Percentiles rank a stretch among this genome's conserved stretches.
Evolutionary conservation across 2,329 filamentous ascomycete genomes (phyloP).

Genomic region (Fusarium musae): DNA sequence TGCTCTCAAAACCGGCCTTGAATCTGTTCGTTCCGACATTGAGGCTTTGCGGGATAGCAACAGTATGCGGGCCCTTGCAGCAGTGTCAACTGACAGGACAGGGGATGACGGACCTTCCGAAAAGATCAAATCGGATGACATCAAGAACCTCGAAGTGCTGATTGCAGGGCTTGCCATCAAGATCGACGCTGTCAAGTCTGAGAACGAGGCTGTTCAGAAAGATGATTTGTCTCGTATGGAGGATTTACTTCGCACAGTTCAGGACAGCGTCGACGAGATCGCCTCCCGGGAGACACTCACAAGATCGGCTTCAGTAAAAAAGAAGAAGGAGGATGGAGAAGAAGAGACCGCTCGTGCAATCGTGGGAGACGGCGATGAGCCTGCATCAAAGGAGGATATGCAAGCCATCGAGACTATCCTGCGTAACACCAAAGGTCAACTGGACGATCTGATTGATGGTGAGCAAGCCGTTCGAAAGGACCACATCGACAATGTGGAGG

Average conservation of each 20-base stretch:
- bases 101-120: conserved; percentile 55
- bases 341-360: conserved; percentile 9
- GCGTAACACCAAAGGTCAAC: conserved; percentile 85
- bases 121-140: conserved; percentile 73
- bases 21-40: conserved; percentile 78
- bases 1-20: conserved; percentile 81
- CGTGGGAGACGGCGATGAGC: conserved; percentile 46
- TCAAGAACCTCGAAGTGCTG: conserved; percentile 86
- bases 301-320: conserved; percentile 33
- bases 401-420: conserved; percentile 91
- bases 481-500: conserved; percentile 73
- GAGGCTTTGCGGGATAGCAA: conserved; percentile 72
- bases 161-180: conserved; percentile 86
- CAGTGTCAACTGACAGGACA: conserved; percentile 36
- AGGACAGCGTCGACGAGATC: conserved; percentile 59
- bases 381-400: conserved; percentile 77
- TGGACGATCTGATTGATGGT: conserved; percentile 82
- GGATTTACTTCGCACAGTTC: conserved; percentile 62
- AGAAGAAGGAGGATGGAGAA: conserved; percentile 36
- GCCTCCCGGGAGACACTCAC: conserved; percentile 46
- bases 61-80: conserved; percentile 60
- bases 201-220: conserved; percentile 53
- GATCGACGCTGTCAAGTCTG: conserved; percentile 68
- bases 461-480: conserved; percentile 76
- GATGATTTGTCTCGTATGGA: conserved; percentile 68